Conservation (phyloP, 495 filamentous ascomycete species). For the Podospora sp. region DNA sequence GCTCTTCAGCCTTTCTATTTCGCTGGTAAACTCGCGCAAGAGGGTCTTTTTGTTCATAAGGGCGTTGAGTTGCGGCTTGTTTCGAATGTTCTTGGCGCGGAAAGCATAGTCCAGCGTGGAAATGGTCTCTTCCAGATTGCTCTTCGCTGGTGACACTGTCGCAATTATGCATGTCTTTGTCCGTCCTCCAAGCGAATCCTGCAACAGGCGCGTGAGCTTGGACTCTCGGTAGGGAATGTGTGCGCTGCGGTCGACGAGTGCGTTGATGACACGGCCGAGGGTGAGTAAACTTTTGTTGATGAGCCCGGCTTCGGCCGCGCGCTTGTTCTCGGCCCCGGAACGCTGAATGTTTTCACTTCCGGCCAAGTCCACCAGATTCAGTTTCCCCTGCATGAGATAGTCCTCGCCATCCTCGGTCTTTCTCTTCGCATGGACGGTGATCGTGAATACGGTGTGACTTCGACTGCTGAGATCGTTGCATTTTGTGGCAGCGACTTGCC, state of each 20-base stretch:
- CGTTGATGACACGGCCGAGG: slow-evolving; percentile 95
- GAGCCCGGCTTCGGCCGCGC: slow-evolving; percentile 89
- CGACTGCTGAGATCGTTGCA: slow-evolving; percentile 96
- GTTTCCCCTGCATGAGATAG: slow-evolving; percentile 87
- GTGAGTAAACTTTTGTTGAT: slow-evolving; percentile 98
- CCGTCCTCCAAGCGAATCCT: slow-evolving; percentile 92
- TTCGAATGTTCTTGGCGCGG: slow-evolving; percentile 95
- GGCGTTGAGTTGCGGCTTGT: slow-evolving; percentile 94
- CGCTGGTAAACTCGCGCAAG: slow-evolving; percentile 84
- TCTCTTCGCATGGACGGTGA: slow-evolving; percentile 84
- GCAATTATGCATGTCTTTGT: slow-evolving; percentile 99
- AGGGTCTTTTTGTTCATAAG: slow-evolving; percentile 89
- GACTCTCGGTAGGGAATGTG: slow-evolving; percentile 98
- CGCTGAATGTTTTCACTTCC: slow-evolving; percentile 97
- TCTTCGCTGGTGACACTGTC: slow-evolving; percentile 90
- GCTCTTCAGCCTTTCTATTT: slow-evolving; percentile 91
- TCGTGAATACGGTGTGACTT: slow-evolving; percentile 95
- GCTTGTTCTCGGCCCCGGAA: slow-evolving; percentile 96
- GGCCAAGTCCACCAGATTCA: slow-evolving; percentile 94
- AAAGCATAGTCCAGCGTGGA: slow-evolving; percentile 98
- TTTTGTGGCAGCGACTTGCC: slow-evolving; percentile 95
- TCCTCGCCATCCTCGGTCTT: slow-evolving; percentile 79
- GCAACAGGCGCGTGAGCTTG: slow-evolving; percentile 89
- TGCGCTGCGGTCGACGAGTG: slow-evolving; percentile 83
- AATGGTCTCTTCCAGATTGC: slow-evolving; percentile 95